These are phyloP conservation scores for Guillardia theta DNA, from an alignment of 78 protist genomes.

Conservation along the genomic window DNA sequence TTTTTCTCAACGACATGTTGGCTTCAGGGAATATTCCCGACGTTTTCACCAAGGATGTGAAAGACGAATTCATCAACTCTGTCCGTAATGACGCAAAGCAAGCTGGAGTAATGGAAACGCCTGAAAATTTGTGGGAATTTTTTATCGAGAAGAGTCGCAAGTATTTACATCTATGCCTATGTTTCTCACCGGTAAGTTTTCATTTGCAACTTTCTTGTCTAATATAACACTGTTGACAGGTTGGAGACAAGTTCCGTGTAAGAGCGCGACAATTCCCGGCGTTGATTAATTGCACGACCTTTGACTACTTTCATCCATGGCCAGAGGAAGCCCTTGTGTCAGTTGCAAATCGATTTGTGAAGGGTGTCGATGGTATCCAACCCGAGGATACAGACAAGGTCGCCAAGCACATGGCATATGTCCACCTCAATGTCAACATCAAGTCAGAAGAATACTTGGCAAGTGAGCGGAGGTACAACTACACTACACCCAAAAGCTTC, in stretches of 20 bases:
- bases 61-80: conserved; percentile 45
- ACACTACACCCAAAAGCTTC: conserved; percentile 85
- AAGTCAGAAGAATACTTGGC: not conserved
- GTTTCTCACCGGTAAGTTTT: conserved; percentile 84
- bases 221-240: no score
- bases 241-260: conserved; percentile 61
- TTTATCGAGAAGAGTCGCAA: conserved; percentile 65
- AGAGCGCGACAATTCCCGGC: conserved; percentile 84
- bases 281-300: conserved; percentile 55
- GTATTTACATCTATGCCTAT: conserved; percentile 67
- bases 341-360: conserved; percentile 55
- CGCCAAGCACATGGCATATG: conserved; percentile 75
- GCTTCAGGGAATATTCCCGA: conserved; percentile 76
- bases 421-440: conserved; percentile 63
- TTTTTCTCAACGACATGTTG: conserved; percentile 74
- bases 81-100: conserved; percentile 66
- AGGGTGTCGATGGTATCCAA: conserved; percentile 30
- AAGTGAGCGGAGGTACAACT: conserved; percentile 64
- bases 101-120: conserved; percentile 61
- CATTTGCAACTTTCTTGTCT: no score
- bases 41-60: conserved; percentile 71
- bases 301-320: conserved; percentile 89
- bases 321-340: conserved; percentile 80
- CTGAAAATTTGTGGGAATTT: conserved; percentile 66
- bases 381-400: conserved; percentile 10